A percentile compares a stretch with the other conserved stretches of the same genome.
These are phyloP conservation scores for Afroboletus lepidellus DNA, from an alignment of 1,284 basidiomycete species.

Conservation along the genomic window DNA sequence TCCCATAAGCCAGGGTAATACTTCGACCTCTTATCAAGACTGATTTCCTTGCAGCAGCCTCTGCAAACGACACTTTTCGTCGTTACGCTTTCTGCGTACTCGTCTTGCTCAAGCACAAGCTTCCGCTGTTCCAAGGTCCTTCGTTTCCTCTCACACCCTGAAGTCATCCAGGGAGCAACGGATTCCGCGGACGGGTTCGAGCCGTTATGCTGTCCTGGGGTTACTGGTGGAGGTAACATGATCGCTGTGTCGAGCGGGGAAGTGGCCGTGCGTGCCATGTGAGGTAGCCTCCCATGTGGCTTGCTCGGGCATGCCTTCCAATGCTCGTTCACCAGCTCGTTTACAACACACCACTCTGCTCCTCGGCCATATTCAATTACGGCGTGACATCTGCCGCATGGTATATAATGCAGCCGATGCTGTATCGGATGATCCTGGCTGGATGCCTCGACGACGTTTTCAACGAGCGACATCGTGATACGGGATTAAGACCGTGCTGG, in stretches of 20 bases:
- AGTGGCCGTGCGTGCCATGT: slow-evolving; percentile 12
- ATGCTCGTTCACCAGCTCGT: slow-evolving; percentile 29
- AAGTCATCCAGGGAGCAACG: slow-evolving; percentile 8
- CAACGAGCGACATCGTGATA: slow-evolving; percentile 20
- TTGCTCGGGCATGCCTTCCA: slow-evolving; percentile 28
- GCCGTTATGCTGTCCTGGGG: slow-evolving; percentile 2
- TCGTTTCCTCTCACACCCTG: slow-evolving; percentile 32
- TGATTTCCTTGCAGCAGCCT: slow-evolving; percentile 30
- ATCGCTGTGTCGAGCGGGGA: slow-evolving; percentile 12
- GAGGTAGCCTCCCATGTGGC: slow-evolving; percentile 13
- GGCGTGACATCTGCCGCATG: slow-evolving; percentile 28
- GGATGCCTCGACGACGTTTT: slow-evolving; percentile 7
- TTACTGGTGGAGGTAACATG: slow-evolving; percentile 9
- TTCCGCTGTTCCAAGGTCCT: slow-evolving; percentile 30
- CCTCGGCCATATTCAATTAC: slow-evolving; percentile 28
- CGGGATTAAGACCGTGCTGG: slow-evolving; percentile 12
- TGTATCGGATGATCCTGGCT: slow-evolving; percentile 13
- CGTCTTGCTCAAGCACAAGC: slow-evolving; percentile 29
- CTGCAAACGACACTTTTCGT: slow-evolving; percentile 27
- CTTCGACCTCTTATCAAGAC: slow-evolving; percentile 34
- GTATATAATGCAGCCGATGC: slow-evolving; percentile 12
- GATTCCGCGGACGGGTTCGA: slow-evolving; percentile 1
- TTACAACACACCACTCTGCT: slow-evolving; percentile 28
- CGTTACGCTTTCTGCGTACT: slow-evolving; percentile 26
- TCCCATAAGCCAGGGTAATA: slow-evolving; percentile 36